Evolutionary conservation across 1,139 yeast species (phyloP), one percentile per base, ranked within the genome.

Genomic region (Barnettozyma hawaiiensis): DNA sequence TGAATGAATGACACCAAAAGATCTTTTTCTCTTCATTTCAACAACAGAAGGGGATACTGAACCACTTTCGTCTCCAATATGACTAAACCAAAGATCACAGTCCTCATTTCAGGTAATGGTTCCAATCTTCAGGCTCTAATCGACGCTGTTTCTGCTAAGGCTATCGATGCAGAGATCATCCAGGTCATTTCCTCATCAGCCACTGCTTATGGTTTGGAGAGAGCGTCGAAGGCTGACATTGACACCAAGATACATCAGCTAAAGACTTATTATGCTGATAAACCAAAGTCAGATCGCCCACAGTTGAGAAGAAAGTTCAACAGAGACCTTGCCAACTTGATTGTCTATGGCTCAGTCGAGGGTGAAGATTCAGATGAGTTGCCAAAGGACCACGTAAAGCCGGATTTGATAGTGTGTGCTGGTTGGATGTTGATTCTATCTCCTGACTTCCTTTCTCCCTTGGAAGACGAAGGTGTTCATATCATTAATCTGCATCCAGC

Each of bases 381-480:
- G 50, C 41, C 59, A 27, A 46, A 47, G 27, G 51, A 46, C 14
- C 70, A 75, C 46, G 64, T 62, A 34, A 68, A 69, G 53, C 97
- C 98, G 3, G 85, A 84, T 52, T 70, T 92, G 51, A 80, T 92
- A 38, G 97, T 92, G 7, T 92, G 98, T 66, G 98, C 98, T 8
- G 98, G 98, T 2, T 92, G 98, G 97, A 83, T 92, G 92, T 75
- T 92, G 45, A 92, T 92, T 47, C 71, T 92, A 50, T 84, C 96
- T 2, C 81, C 89, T 3, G 70, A 76, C 15, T 87, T 86, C 48
- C 69, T 92, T 50, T 67, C 70, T 37, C 90, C 92, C 2, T 65
- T 90, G 37, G 78, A 71, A 42, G 62, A 71, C 8, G 77, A 74
- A 4, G 70, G 74, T 1, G 74, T 89, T 26, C 84, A 89, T 23